Conservation (phyloP, 2,329 filamentous ascomycete species). For the Colletotrichum caudatum region DNA sequence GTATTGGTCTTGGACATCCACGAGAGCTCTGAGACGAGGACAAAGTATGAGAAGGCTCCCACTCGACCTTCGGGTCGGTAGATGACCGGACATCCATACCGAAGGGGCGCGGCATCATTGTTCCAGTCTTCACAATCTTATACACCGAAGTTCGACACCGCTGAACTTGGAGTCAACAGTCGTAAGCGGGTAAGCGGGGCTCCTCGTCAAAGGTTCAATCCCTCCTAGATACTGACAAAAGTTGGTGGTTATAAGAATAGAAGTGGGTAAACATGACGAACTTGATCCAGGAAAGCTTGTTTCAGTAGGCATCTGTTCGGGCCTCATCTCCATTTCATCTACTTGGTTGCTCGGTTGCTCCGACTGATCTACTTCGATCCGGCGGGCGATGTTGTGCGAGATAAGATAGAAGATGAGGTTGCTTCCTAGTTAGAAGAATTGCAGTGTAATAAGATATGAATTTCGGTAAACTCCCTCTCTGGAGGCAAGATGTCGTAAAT, state of each 20-base stretch:
- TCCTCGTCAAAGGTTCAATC: not conserved
- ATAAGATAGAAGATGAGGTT: constrained; percentile 75
- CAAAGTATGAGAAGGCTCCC: not conserved
- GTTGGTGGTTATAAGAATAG: too few relatives aligned
- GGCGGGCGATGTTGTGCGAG: constrained; percentile 75
- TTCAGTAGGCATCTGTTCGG: too few relatives aligned
- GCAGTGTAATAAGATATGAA: constrained; percentile 57
- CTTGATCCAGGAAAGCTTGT: too few relatives aligned
- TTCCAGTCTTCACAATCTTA: not conserved
- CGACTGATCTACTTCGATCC: constrained; percentile 67
- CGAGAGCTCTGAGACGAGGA: not conserved
- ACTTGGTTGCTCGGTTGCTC: not conserved
- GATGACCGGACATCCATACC: not conserved
- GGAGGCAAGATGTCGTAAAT: constrained; percentile 50
- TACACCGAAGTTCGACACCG: too few relatives aligned
- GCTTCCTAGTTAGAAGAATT: constrained; percentile 57
- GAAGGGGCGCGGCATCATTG: not conserved
- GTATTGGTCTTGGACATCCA: not conserved
- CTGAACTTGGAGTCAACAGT: not conserved
- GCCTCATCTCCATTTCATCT: not conserved
- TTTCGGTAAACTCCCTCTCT: constrained; percentile 50
- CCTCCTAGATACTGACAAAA: not conserved
- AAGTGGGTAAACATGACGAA: not conserved
- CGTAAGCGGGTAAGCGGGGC: not conserved
- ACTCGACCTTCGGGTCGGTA: not conserved